Evolutionary conservation across 805 yeast genomes (phyloP), one percentile per base, ranked within the genome.

Genomic region (Wickerhamiella sorbophila): DNA sequence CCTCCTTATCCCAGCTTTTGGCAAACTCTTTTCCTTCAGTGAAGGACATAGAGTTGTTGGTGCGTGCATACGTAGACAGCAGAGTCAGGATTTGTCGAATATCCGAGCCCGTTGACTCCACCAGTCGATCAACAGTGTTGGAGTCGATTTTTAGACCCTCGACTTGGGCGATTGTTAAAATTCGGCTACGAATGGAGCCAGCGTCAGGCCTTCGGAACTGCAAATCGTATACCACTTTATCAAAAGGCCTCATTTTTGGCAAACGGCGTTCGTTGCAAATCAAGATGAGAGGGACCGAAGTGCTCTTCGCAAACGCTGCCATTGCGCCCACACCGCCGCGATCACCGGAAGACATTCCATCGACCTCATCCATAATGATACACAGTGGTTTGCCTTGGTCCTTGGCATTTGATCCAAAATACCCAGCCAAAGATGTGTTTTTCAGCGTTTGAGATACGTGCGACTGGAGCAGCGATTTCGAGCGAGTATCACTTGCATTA

Each of bases 331-430:
- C 95, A 48, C 99, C 99, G 47, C 99, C 99, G 52, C 91, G 79
- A 61, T 91, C 99, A 49, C 99, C 99, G 56, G 93, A 86, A 33
- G 95, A 84, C 97, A 91, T 91, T 52, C 99, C 99, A 60, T 91
- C 99, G 24, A 91, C 97, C 64, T 91, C 99, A 63, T 91, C 99
- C 97, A 91, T 86, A 48, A 91, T 80, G 37, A 91, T 68, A 42
- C 86, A 84, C 52, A 88, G 77, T 46, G 45, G 47, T 38, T 72
- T 77, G 9, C 50, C 50, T 5, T 42, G 48, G 4, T 46, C 46
- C 12, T 24, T 24, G 6, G 29, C 6, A n/a, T 58, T 54, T 17
- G 60, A 52, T 42, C 70, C 64, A 62, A 84, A 79, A 56, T 65
- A 84, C 0, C 95, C 94, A 41, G 75, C 74, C 14, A 91, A 78